Base-by-base conservation (phyloP, 2,329 filamentous ascomycete genomes). In the Lasiodiplodia theobromae region DNA sequence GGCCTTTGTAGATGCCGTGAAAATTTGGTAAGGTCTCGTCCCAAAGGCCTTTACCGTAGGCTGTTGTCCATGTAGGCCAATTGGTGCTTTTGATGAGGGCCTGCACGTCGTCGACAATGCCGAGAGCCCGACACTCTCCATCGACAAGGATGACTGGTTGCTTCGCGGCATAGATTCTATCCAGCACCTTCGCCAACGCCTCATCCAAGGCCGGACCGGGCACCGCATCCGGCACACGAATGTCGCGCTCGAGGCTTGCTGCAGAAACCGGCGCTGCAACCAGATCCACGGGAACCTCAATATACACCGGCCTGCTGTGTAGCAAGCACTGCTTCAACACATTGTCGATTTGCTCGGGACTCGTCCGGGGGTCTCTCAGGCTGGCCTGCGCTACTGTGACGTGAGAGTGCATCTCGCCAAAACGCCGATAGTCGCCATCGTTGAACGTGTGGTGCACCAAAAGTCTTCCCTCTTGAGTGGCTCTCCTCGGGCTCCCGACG, bases 361-460 rank as follows among this genome's bases (percentile, higher is more conserved):
- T 82, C 1, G 81, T 82, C 2, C 76, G 71, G 1, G 82, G 76
- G 69, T 87, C 82, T 56, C 75, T 80, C 1, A 88, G 70, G 64
- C 81, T 82, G n/a, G 80, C 78, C 70, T 86, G 84, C 0, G 83
- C 83, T 10, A 83, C 81, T 0, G 85, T 87, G 66, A 87, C 82
- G 62, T 83, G 79, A 16, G 76, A 74, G 44, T 81, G 77, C 82
- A 88, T 86, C 62, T 84, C 78, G 8, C 81, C 77, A 74, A 88
- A 87, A 18, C 82, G 78, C 28, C 80, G 76, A 68, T 84, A 88
- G 47, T 88, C 82, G 11, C 85, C 85, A 71, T 88, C 86, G 21
- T 83, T 89, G 1, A 93, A 86, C 0, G 91, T 92, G 78, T 93
- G 91, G 77, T 93, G 91, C 23, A 88, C 77, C 64, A 82, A 70